Conservation (phyloP, 169 alveolate genomes). For the Cryptosporidium sp. region DNA sequence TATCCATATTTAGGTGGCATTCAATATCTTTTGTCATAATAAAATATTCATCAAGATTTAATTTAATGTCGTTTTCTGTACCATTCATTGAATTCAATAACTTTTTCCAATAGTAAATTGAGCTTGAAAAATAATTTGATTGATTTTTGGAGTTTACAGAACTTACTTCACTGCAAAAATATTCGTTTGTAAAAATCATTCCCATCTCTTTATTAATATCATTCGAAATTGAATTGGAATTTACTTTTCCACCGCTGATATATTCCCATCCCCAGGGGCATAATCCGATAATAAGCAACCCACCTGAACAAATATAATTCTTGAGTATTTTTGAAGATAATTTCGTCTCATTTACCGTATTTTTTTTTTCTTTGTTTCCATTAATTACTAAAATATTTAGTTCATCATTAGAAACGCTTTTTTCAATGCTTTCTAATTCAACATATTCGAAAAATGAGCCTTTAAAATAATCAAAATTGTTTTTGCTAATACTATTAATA, state of each 20-base stretch:
- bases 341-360: neutral
- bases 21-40: conserved; percentile 38
- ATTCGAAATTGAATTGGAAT: conserved; percentile 16
- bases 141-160: neutral
- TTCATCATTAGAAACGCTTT: neutral
- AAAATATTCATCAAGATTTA: conserved; percentile 10
- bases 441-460: neutral
- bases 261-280: conserved; percentile 77
- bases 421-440: neutral
- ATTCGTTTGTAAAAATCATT: conserved; percentile 37
- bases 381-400: conserved; percentile 29
- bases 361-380: conserved; percentile 26
- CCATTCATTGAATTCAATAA: neutral
- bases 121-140: conserved; percentile 4
- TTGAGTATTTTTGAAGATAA: conserved; percentile 12
- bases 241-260: neutral
- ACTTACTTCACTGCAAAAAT: neutral
- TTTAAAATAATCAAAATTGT: neutral
- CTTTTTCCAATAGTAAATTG: conserved; percentile 40
- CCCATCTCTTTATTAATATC: conserved; percentile 42
- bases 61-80: neutral
- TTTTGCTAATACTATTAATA: neutral
- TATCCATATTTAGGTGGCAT: neutral
- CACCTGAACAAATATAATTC: conserved; percentile 18
- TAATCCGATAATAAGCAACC: conserved; percentile 26